Evolutionary conservation across 192 early-diverging fungal species (phyloP).

Genomic region (Ambispora gerdemannii): DNA sequence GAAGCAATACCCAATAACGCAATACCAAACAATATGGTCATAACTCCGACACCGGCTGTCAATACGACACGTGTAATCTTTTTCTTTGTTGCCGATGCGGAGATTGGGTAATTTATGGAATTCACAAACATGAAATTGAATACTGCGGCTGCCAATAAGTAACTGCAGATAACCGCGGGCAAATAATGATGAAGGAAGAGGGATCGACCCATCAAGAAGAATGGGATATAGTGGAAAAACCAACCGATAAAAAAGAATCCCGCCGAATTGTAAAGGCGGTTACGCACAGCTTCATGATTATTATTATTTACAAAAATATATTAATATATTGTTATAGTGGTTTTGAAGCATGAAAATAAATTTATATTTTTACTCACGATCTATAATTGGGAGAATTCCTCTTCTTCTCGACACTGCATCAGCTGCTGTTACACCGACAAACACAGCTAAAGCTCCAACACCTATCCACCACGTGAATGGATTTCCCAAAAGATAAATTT

Average conservation of each 20-base stretch:
- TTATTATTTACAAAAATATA: neutral
- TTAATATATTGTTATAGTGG: neutral
- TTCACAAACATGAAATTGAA: constrained; percentile 74
- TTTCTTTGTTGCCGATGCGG: constrained; percentile 36
- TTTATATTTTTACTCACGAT: constrained; percentile 36
- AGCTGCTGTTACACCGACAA: constrained; percentile 58
- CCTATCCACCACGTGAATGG: constrained; percentile 83
- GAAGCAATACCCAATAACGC: constrained; percentile 51
- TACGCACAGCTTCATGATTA: constrained; percentile 50
- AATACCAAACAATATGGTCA: constrained; percentile 40
- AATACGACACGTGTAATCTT: constrained; percentile 44
- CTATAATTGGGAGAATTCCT: constrained; percentile 61
- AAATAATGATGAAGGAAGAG: constrained; percentile 96
- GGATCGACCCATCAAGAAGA: constrained; percentile 88
- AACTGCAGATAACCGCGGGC: constrained; percentile 79
- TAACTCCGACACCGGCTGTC: constrained; percentile 31
- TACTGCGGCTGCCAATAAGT: constrained; percentile 69
- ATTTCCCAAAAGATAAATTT: constrained; percentile 92
- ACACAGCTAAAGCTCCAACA: constrained; percentile 55
- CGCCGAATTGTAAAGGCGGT: constrained; percentile 54
- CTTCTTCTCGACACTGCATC: constrained; percentile 72
- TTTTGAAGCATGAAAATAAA: constrained; percentile 30
- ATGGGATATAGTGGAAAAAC: constrained; percentile 85
- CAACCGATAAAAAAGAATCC: constrained; percentile 86
- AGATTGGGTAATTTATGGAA: constrained; percentile 50